Evolutionary conservation across 345 rosid genomes (phyloP).

Genomic region (Acer saccharum): DNA sequence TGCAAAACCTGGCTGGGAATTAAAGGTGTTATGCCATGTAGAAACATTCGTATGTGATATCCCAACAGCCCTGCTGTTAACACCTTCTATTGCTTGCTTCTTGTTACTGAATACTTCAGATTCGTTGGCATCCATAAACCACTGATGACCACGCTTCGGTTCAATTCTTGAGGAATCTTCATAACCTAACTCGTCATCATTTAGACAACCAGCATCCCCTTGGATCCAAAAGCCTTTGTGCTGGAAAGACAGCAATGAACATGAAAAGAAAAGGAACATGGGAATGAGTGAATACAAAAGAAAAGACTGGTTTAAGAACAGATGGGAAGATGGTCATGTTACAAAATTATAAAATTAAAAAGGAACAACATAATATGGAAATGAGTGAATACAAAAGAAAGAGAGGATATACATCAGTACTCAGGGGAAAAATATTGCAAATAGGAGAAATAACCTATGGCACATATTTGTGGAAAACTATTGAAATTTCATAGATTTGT

Average conservation of each 20-base stretch:
- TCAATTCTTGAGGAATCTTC: conserved; percentile 48
- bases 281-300: neutral
- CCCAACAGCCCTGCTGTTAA: conserved; percentile 35
- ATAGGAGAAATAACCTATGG: neutral
- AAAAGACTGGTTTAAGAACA: neutral
- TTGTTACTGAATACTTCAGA: conserved; percentile 52
- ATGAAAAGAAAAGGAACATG: neutral
- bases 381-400: neutral
- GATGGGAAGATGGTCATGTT: neutral
- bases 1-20: conserved; percentile 44
- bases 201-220: conserved; percentile 39
- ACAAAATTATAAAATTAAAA: neutral
- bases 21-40: conserved; percentile 41
- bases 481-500: neutral
- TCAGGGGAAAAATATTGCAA: neutral
- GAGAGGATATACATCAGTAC: neutral
- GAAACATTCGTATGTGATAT: conserved; percentile 36
- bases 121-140: conserved; percentile 47
- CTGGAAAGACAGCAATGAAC: conserved; percentile 48
- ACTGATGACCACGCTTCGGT: conserved; percentile 57
- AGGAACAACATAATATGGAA: neutral
- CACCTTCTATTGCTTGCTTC: conserved; percentile 54
- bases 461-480: neutral
- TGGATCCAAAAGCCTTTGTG: conserved; percentile 46
- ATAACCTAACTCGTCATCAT: conserved; percentile 46